phyloP scores from a whole-genome alignment of 2,329 filamentous ascomycete species.

The Verticillium albo-atrum region DNA sequence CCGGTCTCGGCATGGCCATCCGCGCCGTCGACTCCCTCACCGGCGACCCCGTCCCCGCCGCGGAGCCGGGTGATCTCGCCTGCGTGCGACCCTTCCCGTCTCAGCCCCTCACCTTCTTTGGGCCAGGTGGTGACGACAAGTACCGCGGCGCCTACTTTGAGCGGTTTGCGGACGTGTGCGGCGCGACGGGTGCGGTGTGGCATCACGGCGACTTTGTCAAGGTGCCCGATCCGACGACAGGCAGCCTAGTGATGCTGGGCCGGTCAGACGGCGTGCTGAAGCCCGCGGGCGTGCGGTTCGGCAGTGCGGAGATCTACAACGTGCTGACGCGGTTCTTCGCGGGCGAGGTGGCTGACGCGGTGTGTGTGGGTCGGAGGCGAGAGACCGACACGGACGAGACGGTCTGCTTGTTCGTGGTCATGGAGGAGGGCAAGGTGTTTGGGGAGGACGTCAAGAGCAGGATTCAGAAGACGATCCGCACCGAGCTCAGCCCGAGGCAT shows the following conservation, averaged over 20 bases:
- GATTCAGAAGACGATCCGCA: conserved; percentile 66
- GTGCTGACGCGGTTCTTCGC: conserved; percentile 82
- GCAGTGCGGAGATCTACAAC: conserved; percentile 94
- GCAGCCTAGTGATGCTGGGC: conserved; percentile 85
- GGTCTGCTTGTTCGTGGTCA: conserved; percentile 83
- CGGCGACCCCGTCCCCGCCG: conserved; percentile 50
- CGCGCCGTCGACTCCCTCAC: conserved; percentile 53
- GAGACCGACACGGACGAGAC: conserved; percentile 74
- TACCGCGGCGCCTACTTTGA: conserved; percentile 88
- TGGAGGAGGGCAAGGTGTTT: conserved; percentile 56
- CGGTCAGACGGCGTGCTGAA: conserved; percentile 91
- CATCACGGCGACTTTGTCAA: conserved; percentile 91
- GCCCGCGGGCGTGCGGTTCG: conserved; percentile 85
- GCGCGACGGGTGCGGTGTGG: conserved; percentile 56
- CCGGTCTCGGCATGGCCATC: conserved; percentile 76
- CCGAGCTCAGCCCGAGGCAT: conserved; percentile 81
- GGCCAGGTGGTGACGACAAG: conserved; percentile 63
- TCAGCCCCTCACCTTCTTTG: conserved; percentile 89
- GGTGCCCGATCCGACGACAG: conserved; percentile 60
- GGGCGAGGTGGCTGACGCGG: conserved; percentile 72
- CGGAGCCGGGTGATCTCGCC: conserved; percentile 80
- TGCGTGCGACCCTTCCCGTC: conserved; percentile 84
- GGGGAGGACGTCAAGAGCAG: conserved; percentile 52
- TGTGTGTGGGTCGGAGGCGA: conserved; percentile 78
- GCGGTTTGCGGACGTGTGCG: conserved; percentile 54